phyloP scores from a whole-genome alignment of 805 yeast species.

The Candida dajiaensis region DNA sequence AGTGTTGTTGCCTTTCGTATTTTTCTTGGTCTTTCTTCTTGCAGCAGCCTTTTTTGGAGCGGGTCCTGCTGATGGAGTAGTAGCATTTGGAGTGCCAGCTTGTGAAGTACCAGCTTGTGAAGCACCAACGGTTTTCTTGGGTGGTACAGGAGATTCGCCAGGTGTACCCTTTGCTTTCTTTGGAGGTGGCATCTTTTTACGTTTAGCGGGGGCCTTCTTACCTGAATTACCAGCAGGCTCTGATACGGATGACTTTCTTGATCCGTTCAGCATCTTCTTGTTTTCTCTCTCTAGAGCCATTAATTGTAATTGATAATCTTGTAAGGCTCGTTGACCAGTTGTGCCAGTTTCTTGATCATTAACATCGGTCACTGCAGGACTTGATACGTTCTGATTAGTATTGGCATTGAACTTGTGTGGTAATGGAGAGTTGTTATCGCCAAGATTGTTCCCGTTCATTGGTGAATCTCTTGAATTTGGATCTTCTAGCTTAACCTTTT shows the following conservation, averaged over 20 bases:
- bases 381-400: slow-evolving; percentile 21
- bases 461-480: slow-evolving; percentile 9
- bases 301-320: slow-evolving; percentile 78
- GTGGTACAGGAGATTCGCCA: slow-evolving; percentile 8
- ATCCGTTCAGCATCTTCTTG: slow-evolving; percentile 56
- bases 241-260: slow-evolving; percentile 27
- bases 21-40: slow-evolving; percentile 14
- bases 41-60: slow-evolving; percentile 11
- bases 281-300: slow-evolving; percentile 72
- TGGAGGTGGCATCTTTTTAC: slow-evolving; percentile 23
- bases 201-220: slow-evolving; percentile 1
- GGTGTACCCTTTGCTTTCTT: slow-evolving; percentile 10
- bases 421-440: slow-evolving; percentile 9
- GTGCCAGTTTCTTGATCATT: slow-evolving; percentile 14
- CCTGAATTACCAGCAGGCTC: slow-evolving; percentile 4
- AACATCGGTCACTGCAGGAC: slow-evolving; percentile 15
- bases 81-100: not conserved
- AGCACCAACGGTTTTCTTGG: slow-evolving; percentile 1
- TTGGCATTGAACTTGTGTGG: slow-evolving; percentile 7
- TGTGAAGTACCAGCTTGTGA: not conserved
- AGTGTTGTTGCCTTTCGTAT: slow-evolving; percentile 16
- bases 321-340: slow-evolving; percentile 42
- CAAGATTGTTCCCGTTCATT: not conserved
- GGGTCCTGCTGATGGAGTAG: slow-evolving; percentile 1
- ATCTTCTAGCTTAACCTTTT: slow-evolving; percentile 18